Conservation (phyloP, 1,139 yeast species). For the Arxiozyma heterogenica region DNA sequence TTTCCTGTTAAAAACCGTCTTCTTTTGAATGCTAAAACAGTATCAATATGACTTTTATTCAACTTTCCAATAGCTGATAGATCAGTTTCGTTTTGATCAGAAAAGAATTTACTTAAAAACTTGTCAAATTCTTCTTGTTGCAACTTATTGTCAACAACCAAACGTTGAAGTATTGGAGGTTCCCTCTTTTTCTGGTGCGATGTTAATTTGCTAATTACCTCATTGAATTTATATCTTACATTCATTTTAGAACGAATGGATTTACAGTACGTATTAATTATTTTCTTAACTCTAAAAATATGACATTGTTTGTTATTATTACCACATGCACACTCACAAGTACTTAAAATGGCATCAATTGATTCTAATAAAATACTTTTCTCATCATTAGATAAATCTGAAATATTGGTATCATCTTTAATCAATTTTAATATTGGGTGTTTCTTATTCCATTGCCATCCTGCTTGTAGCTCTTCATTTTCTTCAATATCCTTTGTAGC, state of each 20-base stretch:
- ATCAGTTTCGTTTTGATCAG: background rate
- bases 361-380: conserved; percentile 50
- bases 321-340: conserved; percentile 65
- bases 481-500: conserved; percentile 48
- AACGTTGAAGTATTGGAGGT: conserved; percentile 29
- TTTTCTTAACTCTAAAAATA: conserved; percentile 50
- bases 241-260: conserved; percentile 28
- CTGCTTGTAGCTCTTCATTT: conserved; percentile 62
- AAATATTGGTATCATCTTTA: conserved; percentile 32
- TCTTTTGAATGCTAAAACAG: background rate
- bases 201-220: conserved; percentile 25
- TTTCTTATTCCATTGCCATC: conserved; percentile 80
- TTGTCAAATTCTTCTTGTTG: conserved; percentile 15
- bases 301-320: conserved; percentile 43
- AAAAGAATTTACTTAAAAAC: background rate
- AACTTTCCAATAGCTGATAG: too few species aligned
- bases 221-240: conserved; percentile 27
- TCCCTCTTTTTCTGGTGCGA: conserved; percentile 25
- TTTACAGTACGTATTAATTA: conserved; percentile 22
- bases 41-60: background rate
- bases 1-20: background rate
- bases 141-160: conserved; percentile 17
- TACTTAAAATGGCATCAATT: conserved; percentile 50
- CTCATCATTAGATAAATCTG: conserved; percentile 39
- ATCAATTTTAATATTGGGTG: conserved; percentile 65